Conservation (phyloP, 192 early-diverging fungal species). For the Umbelopsis ramanniana region DNA sequence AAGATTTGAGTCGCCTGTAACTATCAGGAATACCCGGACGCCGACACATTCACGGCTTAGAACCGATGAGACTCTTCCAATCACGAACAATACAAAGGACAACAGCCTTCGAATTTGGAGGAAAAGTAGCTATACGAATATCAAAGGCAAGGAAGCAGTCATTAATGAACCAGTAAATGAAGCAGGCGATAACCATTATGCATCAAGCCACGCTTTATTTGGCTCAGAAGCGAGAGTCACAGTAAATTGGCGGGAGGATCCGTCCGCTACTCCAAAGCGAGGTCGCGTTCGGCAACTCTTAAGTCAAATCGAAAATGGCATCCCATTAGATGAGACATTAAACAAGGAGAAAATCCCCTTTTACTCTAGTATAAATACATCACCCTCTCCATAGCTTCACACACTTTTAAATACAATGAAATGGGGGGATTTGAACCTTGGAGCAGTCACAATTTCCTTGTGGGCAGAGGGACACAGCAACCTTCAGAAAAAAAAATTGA, state of each 20-base stretch:
- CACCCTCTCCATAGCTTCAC: background rate
- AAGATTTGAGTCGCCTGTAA: too few relatives aligned
- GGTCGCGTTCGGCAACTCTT: conserved; percentile 1
- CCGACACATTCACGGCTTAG: too few relatives aligned
- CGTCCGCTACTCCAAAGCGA: background rate
- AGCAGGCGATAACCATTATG: background rate
- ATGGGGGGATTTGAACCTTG: background rate
- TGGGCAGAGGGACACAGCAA: background rate
- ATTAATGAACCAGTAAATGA: too few relatives aligned
- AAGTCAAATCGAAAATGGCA: background rate
- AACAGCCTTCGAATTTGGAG: too few relatives aligned
- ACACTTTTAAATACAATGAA: too few relatives aligned
- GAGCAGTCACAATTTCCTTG: conserved; percentile 8
- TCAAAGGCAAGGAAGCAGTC: too few relatives aligned
- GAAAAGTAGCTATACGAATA: too few relatives aligned
- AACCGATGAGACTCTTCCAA: too few relatives aligned
- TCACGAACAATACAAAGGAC: too few relatives aligned
- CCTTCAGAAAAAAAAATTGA: conserved; percentile 2
- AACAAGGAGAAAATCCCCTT: background rate
- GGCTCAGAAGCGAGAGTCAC: background rate
- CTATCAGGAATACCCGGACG: too few relatives aligned
- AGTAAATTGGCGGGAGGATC: conserved; percentile 6
- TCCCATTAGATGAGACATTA: background rate
- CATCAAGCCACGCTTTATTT: background rate
- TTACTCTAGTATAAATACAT: conserved; percentile 5